These are phyloP conservation scores for Gentiana straminea DNA, from an alignment of 257 asterid species.

Conservation along the genomic window DNA sequence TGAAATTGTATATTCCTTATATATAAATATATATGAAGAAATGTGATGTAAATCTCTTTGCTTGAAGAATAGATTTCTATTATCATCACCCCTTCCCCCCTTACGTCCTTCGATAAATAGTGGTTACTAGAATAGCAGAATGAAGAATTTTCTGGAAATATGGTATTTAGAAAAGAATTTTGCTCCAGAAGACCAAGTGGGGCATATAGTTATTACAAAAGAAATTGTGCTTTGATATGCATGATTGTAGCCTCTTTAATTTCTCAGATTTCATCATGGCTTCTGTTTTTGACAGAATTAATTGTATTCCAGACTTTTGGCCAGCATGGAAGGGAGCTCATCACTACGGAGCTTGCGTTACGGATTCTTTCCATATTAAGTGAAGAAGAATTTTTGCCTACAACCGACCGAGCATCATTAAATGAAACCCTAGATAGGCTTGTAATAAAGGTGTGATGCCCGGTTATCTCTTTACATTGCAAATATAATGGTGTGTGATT, in stretches of 20 bases:
- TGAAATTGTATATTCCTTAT: too few relatives aligned
- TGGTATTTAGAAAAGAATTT: too few relatives aligned
- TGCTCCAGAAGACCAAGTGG: not conserved
- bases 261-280: constrained; percentile 83
- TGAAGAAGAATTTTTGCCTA: constrained; percentile 93
- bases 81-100: too few relatives aligned
- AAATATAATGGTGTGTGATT: not conserved
- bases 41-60: too few relatives aligned
- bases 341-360: constrained; percentile 86
- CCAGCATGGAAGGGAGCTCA: constrained; percentile 99
- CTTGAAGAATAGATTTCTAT: too few relatives aligned
- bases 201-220: constrained; percentile 3
- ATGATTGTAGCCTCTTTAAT: constrained; percentile 28
- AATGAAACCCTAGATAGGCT: constrained; percentile 65
- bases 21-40: too few relatives aligned
- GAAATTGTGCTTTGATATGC: constrained; percentile 18
- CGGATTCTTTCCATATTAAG: constrained; percentile 82
- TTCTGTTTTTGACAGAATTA: constrained; percentile 97
- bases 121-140: too few relatives aligned
- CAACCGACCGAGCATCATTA: constrained; percentile 43
- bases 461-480: not conserved
- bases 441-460: constrained; percentile 55
- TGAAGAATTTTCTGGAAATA: too few relatives aligned
- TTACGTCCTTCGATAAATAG: too few relatives aligned
- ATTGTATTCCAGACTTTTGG: constrained; percentile 99